Evolutionary conservation across 2,329 filamentous ascomycete species (phyloP).

Genomic region (Camptophora hylomeconis): DNA sequence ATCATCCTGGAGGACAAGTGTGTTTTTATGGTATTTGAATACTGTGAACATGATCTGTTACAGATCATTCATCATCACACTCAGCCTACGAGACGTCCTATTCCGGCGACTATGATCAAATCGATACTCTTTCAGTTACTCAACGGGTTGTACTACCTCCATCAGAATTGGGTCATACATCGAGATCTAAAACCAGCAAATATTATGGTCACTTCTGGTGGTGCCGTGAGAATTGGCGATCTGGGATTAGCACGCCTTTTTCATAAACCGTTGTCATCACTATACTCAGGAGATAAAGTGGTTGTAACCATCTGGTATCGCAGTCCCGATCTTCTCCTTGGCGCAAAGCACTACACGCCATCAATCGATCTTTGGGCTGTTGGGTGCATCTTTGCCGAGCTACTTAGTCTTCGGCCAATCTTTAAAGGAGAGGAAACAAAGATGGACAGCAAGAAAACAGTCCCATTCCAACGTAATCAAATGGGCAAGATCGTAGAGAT

Average conservation of each 20-base stretch:
- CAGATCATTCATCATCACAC: slow-evolving; percentile 98
- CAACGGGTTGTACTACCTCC: slow-evolving; percentile 87
- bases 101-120: slow-evolving; percentile 77
- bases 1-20: slow-evolving; percentile 98
- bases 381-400: slow-evolving; percentile 92
- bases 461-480: slow-evolving; percentile 93
- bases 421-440: slow-evolving; percentile 99
- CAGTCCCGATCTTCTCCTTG: slow-evolving; percentile 82
- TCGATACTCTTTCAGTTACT: slow-evolving; percentile 93
- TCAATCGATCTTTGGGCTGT: slow-evolving; percentile 97
- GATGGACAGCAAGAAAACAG: slow-evolving; percentile 96
- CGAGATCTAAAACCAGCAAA: slow-evolving; percentile 96
- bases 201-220: slow-evolving; percentile 88
- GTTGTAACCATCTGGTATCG: slow-evolving; percentile 99
- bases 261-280: slow-evolving; percentile 79
- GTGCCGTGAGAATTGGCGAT: slow-evolving; percentile 90
- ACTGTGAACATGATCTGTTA: slow-evolving; percentile 90
- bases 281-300: slow-evolving; percentile 92
- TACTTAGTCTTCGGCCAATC: slow-evolving; percentile 79
- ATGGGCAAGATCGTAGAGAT: slow-evolving; percentile 99
- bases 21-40: slow-evolving; percentile 99
- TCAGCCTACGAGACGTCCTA: slow-evolving; percentile 73
- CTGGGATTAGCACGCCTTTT: slow-evolving; percentile 84
- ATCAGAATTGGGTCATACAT: slow-evolving; percentile 94
- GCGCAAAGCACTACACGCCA: slow-evolving; percentile 89